Evolutionary conservation across 176 grass and related monocot genomes (phyloP), one percentile per base, ranked within the genome.

Genomic region (Raddia distichophylla): DNA sequence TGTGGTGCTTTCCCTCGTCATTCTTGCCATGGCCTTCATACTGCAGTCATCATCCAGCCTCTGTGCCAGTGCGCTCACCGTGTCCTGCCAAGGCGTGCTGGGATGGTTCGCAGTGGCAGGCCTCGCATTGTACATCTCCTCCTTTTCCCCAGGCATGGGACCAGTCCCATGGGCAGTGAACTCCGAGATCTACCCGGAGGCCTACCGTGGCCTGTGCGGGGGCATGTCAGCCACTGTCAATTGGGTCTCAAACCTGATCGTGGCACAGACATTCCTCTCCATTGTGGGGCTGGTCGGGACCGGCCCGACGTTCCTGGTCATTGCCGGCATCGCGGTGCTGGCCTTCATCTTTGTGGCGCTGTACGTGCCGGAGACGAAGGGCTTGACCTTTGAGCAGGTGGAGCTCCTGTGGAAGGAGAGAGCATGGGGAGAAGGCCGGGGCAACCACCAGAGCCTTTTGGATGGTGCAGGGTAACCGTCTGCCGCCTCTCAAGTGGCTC

Each of bases 141-240:
- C 43, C 77, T 98, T 98, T 60, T 84, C 95, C 15, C 95, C 95
- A 10, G 95, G 95, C 70, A 98, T 98, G 96, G 96, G 93, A 7
- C 90, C 93, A 0, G 96, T 98, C 16, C 96, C 96, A 2, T 98
- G 96, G 96, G 90, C 93, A 0, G 96, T 98, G 56, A 98, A 98
- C 84, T 95, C 92, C 0, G 96, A 98, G 74, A 95, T 98, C 43
- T 98, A 98, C 62, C 96, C 90, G 0, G 90, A 95, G 88, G 86
- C 84, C 1, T 98, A 98, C 79, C 90, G 96, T 13, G 93, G 96
- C 7, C 55, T 88, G 56, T 94, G 95, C 1, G 92, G 95, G 0
- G 95, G 95, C 81, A 98, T 98, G 95, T 98, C 95, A 2, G 95
- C 95, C 52, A 98, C 88, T 0, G 90, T 98, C 17, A 98, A 98